Evolutionary conservation across 306 rosid species (phyloP).

Genomic region (Spatholobus suberectus): DNA sequence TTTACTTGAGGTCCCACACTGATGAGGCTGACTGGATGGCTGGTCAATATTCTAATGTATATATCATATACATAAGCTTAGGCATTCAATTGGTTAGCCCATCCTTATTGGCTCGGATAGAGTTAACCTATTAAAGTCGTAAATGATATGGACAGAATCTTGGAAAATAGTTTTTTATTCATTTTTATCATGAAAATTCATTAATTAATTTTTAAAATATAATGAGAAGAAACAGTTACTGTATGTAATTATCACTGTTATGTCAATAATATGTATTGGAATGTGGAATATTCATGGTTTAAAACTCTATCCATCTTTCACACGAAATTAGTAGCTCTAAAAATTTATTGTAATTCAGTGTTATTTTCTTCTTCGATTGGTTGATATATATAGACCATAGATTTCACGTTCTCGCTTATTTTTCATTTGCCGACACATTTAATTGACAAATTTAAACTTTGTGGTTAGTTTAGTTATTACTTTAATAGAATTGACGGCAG

Average conservation of each 20-base stretch:
- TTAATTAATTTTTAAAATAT: neutral
- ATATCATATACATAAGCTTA: neutral
- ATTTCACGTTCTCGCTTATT: slow-evolving; percentile 15
- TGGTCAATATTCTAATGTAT: neutral
- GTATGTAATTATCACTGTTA: neutral
- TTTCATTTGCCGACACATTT: slow-evolving; percentile 1
- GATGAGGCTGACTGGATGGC: neutral
- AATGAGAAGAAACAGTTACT: neutral
- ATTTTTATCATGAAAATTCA: neutral
- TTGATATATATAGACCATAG: neutral
- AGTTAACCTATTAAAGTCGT: neutral
- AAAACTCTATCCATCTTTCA: slow-evolving; percentile 25
- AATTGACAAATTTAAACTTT: slow-evolving; percentile 16
- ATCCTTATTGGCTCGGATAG: neutral
- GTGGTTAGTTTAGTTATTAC: neutral
- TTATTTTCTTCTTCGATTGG: slow-evolving; percentile 33
- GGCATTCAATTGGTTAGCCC: neutral
- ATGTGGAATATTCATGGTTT: slow-evolving; percentile 25
- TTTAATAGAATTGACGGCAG: no score
- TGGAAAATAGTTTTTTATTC: neutral
- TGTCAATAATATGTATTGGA: slow-evolving; percentile 4
- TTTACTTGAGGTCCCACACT: neutral
- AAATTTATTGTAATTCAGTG: slow-evolving; percentile 1
- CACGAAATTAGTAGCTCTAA: slow-evolving; percentile 39
- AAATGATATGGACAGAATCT: slow-evolving; percentile 7